Base-by-base conservation (phyloP, 2,329 filamentous ascomycete species). In the Trichoderma afroharzianum region DNA sequence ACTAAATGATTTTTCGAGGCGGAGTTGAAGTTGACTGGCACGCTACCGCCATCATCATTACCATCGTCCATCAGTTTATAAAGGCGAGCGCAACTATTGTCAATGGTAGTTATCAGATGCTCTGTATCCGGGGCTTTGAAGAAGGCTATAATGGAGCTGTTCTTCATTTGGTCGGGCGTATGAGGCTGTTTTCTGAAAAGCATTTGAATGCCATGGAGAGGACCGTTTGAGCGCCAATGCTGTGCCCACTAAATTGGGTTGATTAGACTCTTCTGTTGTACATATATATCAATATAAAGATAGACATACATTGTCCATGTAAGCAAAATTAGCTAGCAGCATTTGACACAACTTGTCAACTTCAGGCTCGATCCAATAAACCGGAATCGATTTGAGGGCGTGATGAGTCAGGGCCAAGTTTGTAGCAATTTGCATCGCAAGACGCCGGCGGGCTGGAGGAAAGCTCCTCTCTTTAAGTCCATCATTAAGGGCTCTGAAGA, bases 141-240 rank as follows among this genome's bases (percentile, higher is more conserved):
- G n/a, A 47, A 47, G 43, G 43, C 18, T n/a, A 47, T 47, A 21
- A 47, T 21, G n/a, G 43, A 47, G 2, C 0, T 47, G 0, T 47
- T 21, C 8, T 11, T 21, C n/a, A 47, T 1, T 1, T n/a, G 43
- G 43, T 21, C 18, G 7, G 15, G 18, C 0, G 39, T 43, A 43
- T 8, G 39, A 1, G 39, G 0, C 3, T 43, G 39, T 43, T 47
- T 18, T 0, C 4, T 12, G 8, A n/a, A n/a, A 47, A n/a, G 39
- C 0, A 1, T 0, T 1, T 11, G 18, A n/a, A n/a, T 9, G 1
- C 15, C 8, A n/a, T 11, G 7, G 15, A 47, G 18, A 47, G 39
- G 39, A 3, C 18, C 39, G 0, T 47, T 47, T 1, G 18, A 15
- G 18, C 7, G 18, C 39, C 8, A 9, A 47, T 1, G 15, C 1